Evolutionary conservation across 352 stramenopile genomes (phyloP).

Genomic region (Elongisporangium undulatum): DNA sequence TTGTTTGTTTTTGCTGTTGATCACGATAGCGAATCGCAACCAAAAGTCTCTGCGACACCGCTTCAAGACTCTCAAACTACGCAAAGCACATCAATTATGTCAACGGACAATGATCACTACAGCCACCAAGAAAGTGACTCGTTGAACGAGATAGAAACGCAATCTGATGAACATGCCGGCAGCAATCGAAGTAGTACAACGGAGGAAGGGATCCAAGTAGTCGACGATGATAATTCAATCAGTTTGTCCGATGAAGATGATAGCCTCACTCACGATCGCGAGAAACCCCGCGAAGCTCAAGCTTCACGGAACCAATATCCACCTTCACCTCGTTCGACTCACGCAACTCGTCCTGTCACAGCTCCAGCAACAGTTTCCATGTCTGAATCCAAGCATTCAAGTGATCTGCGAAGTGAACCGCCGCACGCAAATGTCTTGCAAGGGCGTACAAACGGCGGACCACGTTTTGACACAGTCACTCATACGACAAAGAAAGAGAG

Average conservation of each 20-base stretch:
- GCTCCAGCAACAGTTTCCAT: slow-evolving; percentile 8
- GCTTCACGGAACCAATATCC: neutral
- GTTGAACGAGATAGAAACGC: neutral
- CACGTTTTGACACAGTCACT: neutral
- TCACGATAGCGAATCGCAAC: neutral
- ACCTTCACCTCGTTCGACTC: neutral
- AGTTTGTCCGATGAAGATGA: neutral
- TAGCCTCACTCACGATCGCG: neutral
- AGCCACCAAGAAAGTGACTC: neutral
- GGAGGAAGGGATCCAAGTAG: neutral
- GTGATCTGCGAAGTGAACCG: neutral
- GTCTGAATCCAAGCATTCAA: neutral
- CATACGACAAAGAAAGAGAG: neutral
- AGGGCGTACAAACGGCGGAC: neutral
- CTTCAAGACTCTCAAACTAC: neutral
- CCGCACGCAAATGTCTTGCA: neutral
- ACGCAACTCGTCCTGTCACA: slow-evolving; percentile 12
- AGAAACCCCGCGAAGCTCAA: neutral
- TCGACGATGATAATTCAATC: neutral
- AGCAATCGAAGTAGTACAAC: neutral
- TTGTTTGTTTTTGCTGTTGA: neutral
- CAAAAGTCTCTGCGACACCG: neutral
- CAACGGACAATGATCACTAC: neutral
- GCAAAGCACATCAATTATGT: neutral
- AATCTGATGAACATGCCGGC: neutral